A percentile compares a stretch with the other conserved stretches of the same genome.
phyloP scores from a whole-genome alignment of 129 eudicot genomes.

The Chrysanthemum seticuspe region DNA sequence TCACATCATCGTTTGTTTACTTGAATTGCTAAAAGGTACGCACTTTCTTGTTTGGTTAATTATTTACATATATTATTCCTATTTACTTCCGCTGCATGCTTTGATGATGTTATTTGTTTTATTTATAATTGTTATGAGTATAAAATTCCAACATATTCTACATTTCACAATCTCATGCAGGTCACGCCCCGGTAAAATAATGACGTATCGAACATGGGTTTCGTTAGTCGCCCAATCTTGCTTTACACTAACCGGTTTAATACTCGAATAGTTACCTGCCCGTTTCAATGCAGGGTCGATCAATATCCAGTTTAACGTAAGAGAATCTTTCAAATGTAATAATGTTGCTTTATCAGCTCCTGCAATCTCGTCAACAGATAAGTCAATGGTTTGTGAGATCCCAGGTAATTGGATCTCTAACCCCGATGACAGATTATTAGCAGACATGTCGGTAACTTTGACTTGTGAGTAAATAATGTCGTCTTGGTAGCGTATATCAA shows the following conservation, averaged over 20 bases:
- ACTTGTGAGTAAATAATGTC: constrained; percentile 24
- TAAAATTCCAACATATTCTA: constrained; percentile 9
- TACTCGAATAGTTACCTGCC: constrained; percentile 28
- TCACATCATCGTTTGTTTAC: too few species aligned
- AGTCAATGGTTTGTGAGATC: constrained; percentile 1
- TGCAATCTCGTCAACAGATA: neutral
- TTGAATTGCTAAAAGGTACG: too few species aligned
- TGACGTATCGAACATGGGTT: constrained; percentile 22
- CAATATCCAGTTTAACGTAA: constrained; percentile 38
- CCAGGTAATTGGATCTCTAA: constrained; percentile 20
- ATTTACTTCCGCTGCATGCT: too few species aligned
- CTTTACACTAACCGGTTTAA: constrained; percentile 24
- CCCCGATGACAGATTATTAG: constrained; percentile 9
- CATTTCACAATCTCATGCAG: constrained; percentile 14
- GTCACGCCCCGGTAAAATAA: constrained; percentile 8
- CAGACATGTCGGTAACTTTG: constrained; percentile 18
- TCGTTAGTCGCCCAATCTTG: constrained; percentile 31
- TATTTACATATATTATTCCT: too few species aligned
- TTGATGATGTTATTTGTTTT: too few species aligned
- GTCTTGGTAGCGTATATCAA: constrained; percentile 33
- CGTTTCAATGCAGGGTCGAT: constrained; percentile 29
- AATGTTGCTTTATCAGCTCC: constrained; percentile 3
- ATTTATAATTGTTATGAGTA: too few species aligned
- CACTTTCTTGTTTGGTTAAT: too few species aligned
- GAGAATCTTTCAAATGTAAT: neutral